phyloP scores from a whole-genome alignment of 768 basidiomycete species.

The Cystobasidium onofrii region DNA sequence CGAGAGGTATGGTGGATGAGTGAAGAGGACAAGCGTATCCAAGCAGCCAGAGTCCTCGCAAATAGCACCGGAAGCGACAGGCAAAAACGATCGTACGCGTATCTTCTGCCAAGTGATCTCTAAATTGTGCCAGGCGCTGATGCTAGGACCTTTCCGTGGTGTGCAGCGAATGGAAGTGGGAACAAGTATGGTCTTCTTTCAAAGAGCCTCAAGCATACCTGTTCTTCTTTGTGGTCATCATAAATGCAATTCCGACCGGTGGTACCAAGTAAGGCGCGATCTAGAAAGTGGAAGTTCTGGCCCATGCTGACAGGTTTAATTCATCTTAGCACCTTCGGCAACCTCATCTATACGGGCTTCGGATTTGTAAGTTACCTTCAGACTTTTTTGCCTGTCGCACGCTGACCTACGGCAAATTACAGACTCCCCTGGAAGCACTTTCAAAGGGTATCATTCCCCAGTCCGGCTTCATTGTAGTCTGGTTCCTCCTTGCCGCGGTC shows the following conservation, averaged over 20 bases:
- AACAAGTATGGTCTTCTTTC: conserved; percentile 1
- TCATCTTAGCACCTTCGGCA: neutral
- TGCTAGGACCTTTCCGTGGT: too few relatives aligned
- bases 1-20: conserved; percentile 8
- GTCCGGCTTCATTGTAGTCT: neutral
- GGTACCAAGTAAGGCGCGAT: neutral
- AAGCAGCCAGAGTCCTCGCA: neutral
- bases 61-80: conserved; percentile 13
- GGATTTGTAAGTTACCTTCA: neutral
- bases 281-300: neutral
- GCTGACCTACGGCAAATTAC: too few relatives aligned
- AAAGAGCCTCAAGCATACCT: conserved; percentile 12
- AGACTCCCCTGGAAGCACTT: neutral
- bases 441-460: conserved; percentile 19
- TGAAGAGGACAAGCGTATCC: conserved; percentile 2
- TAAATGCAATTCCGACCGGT: conserved; percentile 8
- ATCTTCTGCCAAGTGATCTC: neutral
- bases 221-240: conserved; percentile 5
- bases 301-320: too few relatives aligned
- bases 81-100: conserved; percentile 5
- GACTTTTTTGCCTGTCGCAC: neutral
- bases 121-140: too few relatives aligned
- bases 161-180: conserved; percentile 16
- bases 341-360: neutral
- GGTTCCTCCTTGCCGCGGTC: neutral